Evolutionary conservation across 1,284 basidiomycete species (phyloP), one percentile per base, ranked within the genome.

Genomic region (Thecaphora thlaspeos): DNA sequence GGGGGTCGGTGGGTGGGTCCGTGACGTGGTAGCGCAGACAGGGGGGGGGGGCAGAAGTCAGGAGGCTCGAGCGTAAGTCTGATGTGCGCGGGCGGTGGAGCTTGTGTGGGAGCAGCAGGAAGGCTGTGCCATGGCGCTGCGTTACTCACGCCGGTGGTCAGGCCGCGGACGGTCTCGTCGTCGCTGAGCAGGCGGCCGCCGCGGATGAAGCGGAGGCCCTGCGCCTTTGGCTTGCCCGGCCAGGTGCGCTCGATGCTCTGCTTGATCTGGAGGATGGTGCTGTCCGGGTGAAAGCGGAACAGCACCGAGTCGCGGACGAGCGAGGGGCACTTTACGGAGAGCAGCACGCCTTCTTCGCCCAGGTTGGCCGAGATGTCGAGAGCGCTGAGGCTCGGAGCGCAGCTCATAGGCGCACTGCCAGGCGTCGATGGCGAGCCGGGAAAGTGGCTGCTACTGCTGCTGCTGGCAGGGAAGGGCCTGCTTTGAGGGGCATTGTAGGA

Each of bases 181-280:
- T 71, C 69, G 14, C 34, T 19, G 10, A 76, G 48, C 4, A 74
- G 48, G 19, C 67, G 60, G 44, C 73, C 73, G 2, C 61, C 50
- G 18, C 60, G 41, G 21, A 76, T 73, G 43, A 58, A 70, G 36
- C 73, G 67, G 55, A 76, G 72, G 22, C 70, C 73, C 3, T 53
- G 46, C 9, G 65, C 48, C 3, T 52, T 48, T 28, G 62, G 71
- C 43, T 46, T 54, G 23, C 63, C 70, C 18, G 53, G 45, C 70
- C 68, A 71, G 17, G 59, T 51, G 3, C 22, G 36, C 18, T 68
- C 37, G 12, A 76, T 60, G n/a, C 15, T 41, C 24, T 49, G 51
- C 51, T 76, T 73, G 45, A 71, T 55, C 18, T 54, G 34, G 4
- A 55, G 39, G 2, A 63, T 53, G 12, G 53, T 51, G 17, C 59